Base-by-base conservation (phyloP, 208 protist genomes). In the Phytomonas francai region DNA sequence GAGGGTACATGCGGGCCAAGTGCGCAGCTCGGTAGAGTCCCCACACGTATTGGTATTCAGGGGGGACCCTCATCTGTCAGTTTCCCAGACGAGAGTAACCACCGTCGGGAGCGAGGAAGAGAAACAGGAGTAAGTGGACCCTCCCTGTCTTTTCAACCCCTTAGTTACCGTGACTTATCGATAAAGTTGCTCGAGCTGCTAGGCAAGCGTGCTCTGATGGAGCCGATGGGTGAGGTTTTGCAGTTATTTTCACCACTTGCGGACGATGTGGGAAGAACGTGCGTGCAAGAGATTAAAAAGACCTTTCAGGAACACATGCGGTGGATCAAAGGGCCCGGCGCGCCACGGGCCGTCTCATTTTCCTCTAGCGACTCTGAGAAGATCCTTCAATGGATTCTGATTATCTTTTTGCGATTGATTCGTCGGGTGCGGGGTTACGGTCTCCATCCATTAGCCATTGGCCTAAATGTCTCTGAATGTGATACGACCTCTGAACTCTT, bases 231-330 rank as follows among this genome's bases (percentile, higher is more conserved):
- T 30, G 56, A 32, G 51, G 42, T 73, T 39, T 58, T 68, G 77
- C 66, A 54, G 27, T 83, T 96, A 33, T 96, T 87, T 73, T 79
- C 83, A 22, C 88, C 87, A 22, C 74, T 96, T 39, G 68, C 80
- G 30, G 88, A 93, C 65, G 91, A 96, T 74, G 88, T 96, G 9
- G 72, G 91, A 65, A 63, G 73, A 39, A 75, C 80, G 14, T 91
- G 83, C 59, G 81, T 92, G 19, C 64, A 77, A 12, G 85, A 94
- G 71, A 76, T 94, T 19, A 76, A 79, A 31, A 61, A 70, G 7
- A 72, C 86, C 12, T 64, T 96, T 2, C 59, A 66, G 25, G 85
- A 94, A 62, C 87, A 94, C 74, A 80, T 91, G 34, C 82, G 88
- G 31, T 74, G 83, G 14, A 82, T 96, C 42, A 83, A 84, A 67